These are phyloP conservation scores for Sambucus nigra DNA, from an alignment of 129 eudicot genomes.

Conservation along the genomic window DNA sequence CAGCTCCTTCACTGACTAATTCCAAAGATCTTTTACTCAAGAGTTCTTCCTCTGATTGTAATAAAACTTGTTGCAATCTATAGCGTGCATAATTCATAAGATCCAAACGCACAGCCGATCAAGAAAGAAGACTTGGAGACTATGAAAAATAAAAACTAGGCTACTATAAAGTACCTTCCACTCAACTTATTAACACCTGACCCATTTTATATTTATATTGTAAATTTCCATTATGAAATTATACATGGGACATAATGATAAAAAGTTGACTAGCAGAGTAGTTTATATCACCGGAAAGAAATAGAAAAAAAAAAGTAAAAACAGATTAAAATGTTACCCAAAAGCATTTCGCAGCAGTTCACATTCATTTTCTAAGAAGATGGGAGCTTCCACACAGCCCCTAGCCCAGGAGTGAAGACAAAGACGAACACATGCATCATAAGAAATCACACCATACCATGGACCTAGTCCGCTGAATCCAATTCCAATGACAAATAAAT, in stretches of 20 bases:
- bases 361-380: slow-evolving; percentile 66
- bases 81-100: background rate
- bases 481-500: background rate
- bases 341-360: slow-evolving; percentile 52
- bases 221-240: too few species aligned
- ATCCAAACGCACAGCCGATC: background rate
- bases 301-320: too few species aligned
- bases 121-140: background rate
- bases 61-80: slow-evolving; percentile 49
- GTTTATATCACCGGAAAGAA: background rate
- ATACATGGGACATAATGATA: background rate
- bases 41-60: slow-evolving; percentile 77
- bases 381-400: slow-evolving; percentile 56
- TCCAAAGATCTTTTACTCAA: slow-evolving; percentile 42
- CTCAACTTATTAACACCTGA: too few species aligned
- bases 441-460: slow-evolving; percentile 62
- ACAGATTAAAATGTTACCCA: slow-evolving; percentile 43
- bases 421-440: slow-evolving; percentile 78
- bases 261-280: background rate
- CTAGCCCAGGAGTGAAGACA: slow-evolving; percentile 64
- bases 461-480: slow-evolving; percentile 60
- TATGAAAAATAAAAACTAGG: background rate
- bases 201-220: too few species aligned
- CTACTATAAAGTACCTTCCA: too few species aligned
- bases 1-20: slow-evolving; percentile 44